Conservation (phyloP, 331 rosid species). For the Ulmus americana region DNA sequence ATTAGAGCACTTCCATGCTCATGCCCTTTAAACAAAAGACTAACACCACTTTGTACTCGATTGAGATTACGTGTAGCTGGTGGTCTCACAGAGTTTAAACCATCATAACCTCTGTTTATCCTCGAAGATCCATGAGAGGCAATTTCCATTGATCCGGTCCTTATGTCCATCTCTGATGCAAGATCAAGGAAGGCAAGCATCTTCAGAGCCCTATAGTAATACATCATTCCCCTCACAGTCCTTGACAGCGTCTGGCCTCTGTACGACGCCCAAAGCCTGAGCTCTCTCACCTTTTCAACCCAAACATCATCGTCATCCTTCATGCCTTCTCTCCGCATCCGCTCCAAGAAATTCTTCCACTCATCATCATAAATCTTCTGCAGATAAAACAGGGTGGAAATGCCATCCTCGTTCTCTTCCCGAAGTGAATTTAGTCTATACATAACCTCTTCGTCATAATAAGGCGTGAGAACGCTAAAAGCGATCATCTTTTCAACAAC, state of each 20-base stretch:
- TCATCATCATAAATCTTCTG: conserved; percentile 88
- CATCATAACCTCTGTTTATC: conserved; percentile 33
- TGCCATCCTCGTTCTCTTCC: conserved; percentile 81
- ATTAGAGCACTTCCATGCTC: conserved; percentile 74
- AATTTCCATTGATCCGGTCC: conserved; percentile 42
- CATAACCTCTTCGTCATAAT: conserved; percentile 80
- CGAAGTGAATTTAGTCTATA: conserved; percentile 55
- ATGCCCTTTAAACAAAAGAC: conserved; percentile 52
- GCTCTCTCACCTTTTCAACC: conserved; percentile 47
- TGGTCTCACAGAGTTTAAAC: conserved; percentile 30
- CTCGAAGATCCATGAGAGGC: conserved; percentile 46
- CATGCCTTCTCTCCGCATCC: conserved; percentile 74
- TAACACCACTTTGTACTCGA: conserved; percentile 47
- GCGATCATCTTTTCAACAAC: conserved; percentile 81
- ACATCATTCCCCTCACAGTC: conserved; percentile 96
- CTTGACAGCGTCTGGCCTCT: conserved; percentile 94
- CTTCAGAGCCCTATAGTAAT: conserved; percentile 81
- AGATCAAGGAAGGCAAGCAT: conserved; percentile 82
- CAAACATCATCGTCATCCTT: conserved; percentile 60
- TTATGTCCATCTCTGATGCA: conserved; percentile 71
- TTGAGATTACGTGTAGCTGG: conserved; percentile 39
- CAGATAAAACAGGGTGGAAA: conserved; percentile 76
- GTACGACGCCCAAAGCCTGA: conserved; percentile 87
- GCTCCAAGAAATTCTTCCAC: conserved; percentile 81
- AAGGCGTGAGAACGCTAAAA: conserved; percentile 85